Conservation (phyloP, 208 protist genomes). For the Wallacemonas sp. region DNA sequence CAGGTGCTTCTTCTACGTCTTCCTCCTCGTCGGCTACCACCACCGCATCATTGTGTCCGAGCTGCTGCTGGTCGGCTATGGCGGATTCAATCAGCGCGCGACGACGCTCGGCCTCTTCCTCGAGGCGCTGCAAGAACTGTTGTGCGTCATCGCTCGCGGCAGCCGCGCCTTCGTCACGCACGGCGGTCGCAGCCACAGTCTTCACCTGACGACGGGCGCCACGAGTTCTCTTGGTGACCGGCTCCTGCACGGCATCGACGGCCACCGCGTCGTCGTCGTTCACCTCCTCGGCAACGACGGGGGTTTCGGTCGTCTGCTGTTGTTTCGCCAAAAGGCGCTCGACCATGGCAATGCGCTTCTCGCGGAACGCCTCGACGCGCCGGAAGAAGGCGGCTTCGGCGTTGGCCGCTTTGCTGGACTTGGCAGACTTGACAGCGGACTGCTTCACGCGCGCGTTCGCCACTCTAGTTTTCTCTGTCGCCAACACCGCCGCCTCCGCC, state of each 20-base stretch:
- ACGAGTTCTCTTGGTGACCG: too few species aligned
- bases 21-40: constrained; percentile 15
- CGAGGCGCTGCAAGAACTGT: not conserved
- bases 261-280: not conserved
- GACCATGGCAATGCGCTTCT: not conserved
- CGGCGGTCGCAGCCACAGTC: not conserved
- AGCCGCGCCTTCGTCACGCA: not conserved
- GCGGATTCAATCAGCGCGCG: constrained; percentile 15
- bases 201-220: not conserved
- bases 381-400: not conserved
- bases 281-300: not conserved
- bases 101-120: constrained; percentile 12
- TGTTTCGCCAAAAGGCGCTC: not conserved
- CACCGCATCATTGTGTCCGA: too few species aligned
- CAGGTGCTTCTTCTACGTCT: not conserved
- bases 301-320: not conserved
- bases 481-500: too few species aligned
- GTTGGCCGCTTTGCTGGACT: not conserved
- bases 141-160: not conserved
- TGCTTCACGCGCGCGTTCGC: too few species aligned
- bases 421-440: not conserved
- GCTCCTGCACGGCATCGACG: not conserved
- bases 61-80: constrained; percentile 8
- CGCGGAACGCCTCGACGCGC: not conserved
- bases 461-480: too few species aligned